A percentile compares a stretch with the other conserved stretches of the same genome.
Conservation (phyloP, 345 rosid species). For the Toxicodendron radicans region DNA sequence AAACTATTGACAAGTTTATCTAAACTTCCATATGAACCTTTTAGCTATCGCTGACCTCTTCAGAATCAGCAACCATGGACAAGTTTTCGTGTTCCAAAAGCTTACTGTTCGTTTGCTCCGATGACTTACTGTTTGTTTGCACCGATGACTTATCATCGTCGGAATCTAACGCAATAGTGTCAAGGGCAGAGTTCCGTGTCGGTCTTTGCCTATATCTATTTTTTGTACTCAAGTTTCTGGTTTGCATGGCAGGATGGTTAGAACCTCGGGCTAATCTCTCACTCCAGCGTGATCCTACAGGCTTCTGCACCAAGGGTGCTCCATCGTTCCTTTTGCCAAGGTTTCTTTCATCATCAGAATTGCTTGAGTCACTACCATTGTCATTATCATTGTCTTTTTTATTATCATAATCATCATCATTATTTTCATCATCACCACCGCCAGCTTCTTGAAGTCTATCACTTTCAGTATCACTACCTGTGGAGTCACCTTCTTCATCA, state of each 20-base stretch:
- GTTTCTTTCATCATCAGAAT: conserved; percentile 26
- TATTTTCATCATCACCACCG: conserved; percentile 12
- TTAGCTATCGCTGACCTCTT: conserved; percentile 18
- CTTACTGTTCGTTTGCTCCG: conserved; percentile 9
- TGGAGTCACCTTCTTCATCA: conserved; percentile 14
- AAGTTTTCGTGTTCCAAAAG: conserved; percentile 20
- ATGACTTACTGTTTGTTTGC: conserved; percentile 11
- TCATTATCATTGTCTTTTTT: conserved; percentile 29
- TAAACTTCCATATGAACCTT: not conserved
- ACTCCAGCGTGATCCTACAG: conserved; percentile 29
- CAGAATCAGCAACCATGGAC: conserved; percentile 20
- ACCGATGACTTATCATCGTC: conserved; percentile 35
- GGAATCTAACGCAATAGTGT: conserved; percentile 34
- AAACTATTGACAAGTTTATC: conserved; percentile 12
- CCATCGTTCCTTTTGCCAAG: conserved; percentile 11
- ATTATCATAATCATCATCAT: conserved; percentile 25
- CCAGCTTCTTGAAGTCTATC: conserved; percentile 28
- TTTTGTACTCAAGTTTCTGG: conserved; percentile 36
- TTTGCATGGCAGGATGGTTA: conserved; percentile 28
- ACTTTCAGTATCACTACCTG: conserved; percentile 28
- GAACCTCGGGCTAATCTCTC: conserved; percentile 35
- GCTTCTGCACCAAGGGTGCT: conserved; percentile 16
- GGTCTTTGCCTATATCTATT: conserved; percentile 61
- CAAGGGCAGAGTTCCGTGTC: conserved; percentile 52
- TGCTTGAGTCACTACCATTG: conserved; percentile 9